Evolutionary conservation across 305 asterid species (phyloP).

Genomic region (Solanum hybrid): DNA sequence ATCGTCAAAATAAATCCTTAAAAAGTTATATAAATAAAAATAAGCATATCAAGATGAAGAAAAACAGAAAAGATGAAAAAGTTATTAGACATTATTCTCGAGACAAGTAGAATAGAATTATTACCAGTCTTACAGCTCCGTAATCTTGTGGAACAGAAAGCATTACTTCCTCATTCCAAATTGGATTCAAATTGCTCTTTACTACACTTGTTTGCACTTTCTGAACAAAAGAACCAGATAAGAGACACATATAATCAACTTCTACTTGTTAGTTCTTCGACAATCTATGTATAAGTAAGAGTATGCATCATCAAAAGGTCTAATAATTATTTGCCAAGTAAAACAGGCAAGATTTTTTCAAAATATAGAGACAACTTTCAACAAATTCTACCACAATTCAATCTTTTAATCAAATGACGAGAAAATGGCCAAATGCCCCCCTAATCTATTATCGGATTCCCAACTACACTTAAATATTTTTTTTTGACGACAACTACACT

Average conservation of each 20-base stretch:
- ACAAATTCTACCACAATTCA: neutral
- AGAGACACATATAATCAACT: neutral
- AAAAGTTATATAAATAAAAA: neutral
- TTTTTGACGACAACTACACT: neutral
- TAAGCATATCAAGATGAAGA: neutral
- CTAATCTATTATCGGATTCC: neutral
- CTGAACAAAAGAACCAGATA: constrained; percentile 27
- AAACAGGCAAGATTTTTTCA: neutral
- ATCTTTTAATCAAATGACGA: neutral
- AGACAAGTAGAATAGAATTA: neutral
- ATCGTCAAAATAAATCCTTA: neutral
- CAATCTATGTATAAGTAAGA: neutral
- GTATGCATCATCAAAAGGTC: neutral
- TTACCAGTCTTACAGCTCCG: constrained; percentile 73
- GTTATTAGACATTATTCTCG: neutral
- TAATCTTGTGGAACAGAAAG: constrained; percentile 82
- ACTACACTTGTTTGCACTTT: constrained; percentile 66
- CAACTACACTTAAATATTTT: neutral
- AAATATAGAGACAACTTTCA: neutral
- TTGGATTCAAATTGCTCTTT: constrained; percentile 79
- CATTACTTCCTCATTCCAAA: constrained; percentile 89
- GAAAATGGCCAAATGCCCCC: neutral
- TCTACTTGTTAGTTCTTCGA: neutral
- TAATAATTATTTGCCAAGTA: neutral
- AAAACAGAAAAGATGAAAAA: neutral